A percentile compares a stretch with the other conserved stretches of the same genome.
These are phyloP conservation scores for Wickerhamiella azyma DNA, from an alignment of 805 yeast genomes.

Conservation along the genomic window DNA sequence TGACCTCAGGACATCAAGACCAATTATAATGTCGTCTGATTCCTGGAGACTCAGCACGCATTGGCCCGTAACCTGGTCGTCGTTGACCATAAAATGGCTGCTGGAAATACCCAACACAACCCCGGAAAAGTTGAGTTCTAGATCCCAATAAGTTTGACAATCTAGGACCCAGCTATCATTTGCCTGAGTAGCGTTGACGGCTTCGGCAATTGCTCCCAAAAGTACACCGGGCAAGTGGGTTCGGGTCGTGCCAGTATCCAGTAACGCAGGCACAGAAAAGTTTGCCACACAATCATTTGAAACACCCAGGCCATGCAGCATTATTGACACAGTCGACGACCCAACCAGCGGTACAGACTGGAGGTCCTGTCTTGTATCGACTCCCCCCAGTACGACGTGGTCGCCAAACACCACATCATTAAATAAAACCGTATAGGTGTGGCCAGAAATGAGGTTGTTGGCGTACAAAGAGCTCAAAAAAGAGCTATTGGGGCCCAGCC, in stretches of 20 bases:
- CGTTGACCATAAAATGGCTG: neutral
- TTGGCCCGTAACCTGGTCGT: neutral
- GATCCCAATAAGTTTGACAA: neutral
- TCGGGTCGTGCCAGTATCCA: conserved; percentile 36
- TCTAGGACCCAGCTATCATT: neutral
- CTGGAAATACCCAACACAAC: neutral
- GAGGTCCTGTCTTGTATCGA: neutral
- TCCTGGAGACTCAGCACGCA: neutral
- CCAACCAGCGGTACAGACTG: neutral
- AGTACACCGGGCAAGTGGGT: conserved; percentile 29
- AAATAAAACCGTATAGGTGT: neutral
- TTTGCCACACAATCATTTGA: neutral
- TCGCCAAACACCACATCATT: neutral
- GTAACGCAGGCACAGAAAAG: conserved; percentile 22
- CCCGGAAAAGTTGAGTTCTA: neutral
- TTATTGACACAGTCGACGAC: neutral
- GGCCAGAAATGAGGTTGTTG: neutral
- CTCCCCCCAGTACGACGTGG: neutral
- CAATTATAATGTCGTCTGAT: neutral
- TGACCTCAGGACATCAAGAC: neutral
- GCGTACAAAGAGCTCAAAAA: neutral
- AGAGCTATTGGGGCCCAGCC: neutral
- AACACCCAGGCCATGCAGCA: neutral
- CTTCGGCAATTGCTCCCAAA: conserved; percentile 13
- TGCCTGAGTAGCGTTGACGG: conserved; percentile 22